These are phyloP conservation scores for Coffea canephora DNA, from an alignment of 257 asterid species.

Conservation along the genomic window DNA sequence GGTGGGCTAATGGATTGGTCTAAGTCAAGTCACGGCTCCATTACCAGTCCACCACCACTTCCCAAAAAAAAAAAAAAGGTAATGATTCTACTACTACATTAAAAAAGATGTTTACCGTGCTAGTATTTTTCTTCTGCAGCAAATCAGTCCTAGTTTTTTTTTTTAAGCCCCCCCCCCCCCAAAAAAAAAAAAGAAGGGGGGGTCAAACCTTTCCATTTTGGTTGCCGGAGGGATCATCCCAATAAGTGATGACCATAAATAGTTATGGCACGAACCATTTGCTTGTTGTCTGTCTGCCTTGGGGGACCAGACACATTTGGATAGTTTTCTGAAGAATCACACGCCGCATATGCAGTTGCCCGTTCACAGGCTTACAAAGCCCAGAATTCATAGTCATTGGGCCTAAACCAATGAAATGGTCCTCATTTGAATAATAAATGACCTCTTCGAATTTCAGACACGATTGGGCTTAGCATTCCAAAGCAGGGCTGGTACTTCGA, in stretches of 20 bases:
- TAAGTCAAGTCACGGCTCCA: not conserved
- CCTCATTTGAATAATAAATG: too few species aligned
- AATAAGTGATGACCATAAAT: not conserved
- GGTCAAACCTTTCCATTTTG: not conserved
- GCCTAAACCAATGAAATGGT: too few species aligned
- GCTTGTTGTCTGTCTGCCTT: not conserved
- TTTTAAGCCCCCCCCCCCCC: too few species aligned
- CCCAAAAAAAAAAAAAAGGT: not conserved
- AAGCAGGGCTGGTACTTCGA: too few species aligned
- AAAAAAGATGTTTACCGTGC: too few species aligned
- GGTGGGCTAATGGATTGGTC: not conserved
- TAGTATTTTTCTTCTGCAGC: too few species aligned
- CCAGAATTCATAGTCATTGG: too few species aligned
- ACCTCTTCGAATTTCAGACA: too few species aligned
- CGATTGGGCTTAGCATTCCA: too few species aligned
- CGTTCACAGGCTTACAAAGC: not conserved
- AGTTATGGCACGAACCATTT: not conserved
- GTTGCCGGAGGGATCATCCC: not conserved
- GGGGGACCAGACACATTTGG: not conserved
- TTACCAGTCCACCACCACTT: not conserved
- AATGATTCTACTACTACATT: not conserved
- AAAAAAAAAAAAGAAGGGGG: too few species aligned
- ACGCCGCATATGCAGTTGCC: too few species aligned
- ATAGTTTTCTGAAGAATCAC: not conserved
- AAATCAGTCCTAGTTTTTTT: too few species aligned